Base-by-base conservation (phyloP, 1,284 basidiomycete genomes). In the Takashimella tepidaria region DNA sequence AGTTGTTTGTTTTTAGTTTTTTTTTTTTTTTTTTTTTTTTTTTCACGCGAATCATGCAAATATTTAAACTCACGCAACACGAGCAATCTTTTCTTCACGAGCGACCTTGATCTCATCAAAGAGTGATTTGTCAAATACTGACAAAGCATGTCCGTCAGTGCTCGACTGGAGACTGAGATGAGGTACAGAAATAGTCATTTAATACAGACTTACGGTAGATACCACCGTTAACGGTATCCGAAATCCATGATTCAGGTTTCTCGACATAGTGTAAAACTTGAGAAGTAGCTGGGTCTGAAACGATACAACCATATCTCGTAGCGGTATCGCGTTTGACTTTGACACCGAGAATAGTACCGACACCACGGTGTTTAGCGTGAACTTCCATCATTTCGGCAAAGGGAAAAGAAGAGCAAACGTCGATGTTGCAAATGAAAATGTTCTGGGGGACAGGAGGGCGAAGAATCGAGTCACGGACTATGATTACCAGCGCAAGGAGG, bases 381-480 rank as follows among this genome's bases (percentile, higher is more conserved):
- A 79, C 69, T 20, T 70, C 71, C 57, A 76, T 74, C 52, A 80
- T 68, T 54, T 78, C 68, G 16, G 57, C 53, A 45, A 80, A 66
- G 10, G 77, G 77, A 66, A 77, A 80, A 16, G 70, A 72, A 53
- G 75, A 79, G 61, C 75, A 78, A 55, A 80, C 76, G 62, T 80
- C 79, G 60, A 78, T 78, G 67, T 80, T 79, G 61, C 78, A 74
- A 61, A 80, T 78, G 61, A 79, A 79, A 67, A 80, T 75, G 67
- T 78, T 70, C 55, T 76, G 68, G 3, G 78, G 78, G 47, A 60
- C 61, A 5, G 72, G 72, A 57, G 72, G 58, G 48, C 75, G 74
- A 41, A 79, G 73, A 60, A 80, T 78, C 10, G 75, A 69, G 66
- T 80, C 79, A 53, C 79, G 73, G 74, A 79, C 75, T 76, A 56